phyloP scores from a whole-genome alignment of 2,329 filamentous ascomycete species.

The Exophiala oligosperma region DNA sequence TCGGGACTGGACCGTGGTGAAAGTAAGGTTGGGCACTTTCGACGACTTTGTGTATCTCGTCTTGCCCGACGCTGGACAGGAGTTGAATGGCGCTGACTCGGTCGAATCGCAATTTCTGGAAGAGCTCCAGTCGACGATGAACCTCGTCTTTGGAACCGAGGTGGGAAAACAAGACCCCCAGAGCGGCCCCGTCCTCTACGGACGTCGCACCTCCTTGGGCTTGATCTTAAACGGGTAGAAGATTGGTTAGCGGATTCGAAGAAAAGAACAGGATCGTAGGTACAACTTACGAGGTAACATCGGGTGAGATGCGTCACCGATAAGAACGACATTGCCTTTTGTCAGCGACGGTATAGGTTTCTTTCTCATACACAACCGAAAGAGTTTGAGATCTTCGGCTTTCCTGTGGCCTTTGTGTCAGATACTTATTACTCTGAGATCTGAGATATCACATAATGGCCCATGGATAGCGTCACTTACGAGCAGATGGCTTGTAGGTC shows the following conservation, averaged over 20 bases:
- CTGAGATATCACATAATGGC: background rate
- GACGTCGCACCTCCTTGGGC: slow-evolving; percentile 64
- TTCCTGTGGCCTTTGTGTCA: slow-evolving; percentile 1
- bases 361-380: slow-evolving; percentile 4
- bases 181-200: slow-evolving; percentile 65
- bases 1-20: slow-evolving; percentile 6
- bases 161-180: slow-evolving; percentile 47
- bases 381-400: slow-evolving; percentile 13
- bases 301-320: slow-evolving; percentile 58
- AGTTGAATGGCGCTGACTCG: slow-evolving; percentile 29
- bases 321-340: slow-evolving; percentile 54
- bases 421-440: background rate
- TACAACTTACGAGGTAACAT: slow-evolving; percentile 15
- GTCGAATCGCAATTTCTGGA: slow-evolving; percentile 25
- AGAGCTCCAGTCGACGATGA: slow-evolving; percentile 21
- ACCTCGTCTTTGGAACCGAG: slow-evolving; percentile 15
- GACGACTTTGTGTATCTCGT: slow-evolving; percentile 5
- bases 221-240: slow-evolving; percentile 41
- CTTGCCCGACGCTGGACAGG: slow-evolving; percentile 25
- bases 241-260: background rate
- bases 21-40: slow-evolving; percentile 3
- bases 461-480: background rate
- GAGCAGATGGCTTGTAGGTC: slow-evolving; percentile 9
- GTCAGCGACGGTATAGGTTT: slow-evolving; percentile 36
- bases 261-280: background rate